Evolutionary conservation across 2,329 filamentous ascomycete species (phyloP), one percentile per base, ranked within the genome.

Genomic region (Lachnellula arida): DNA sequence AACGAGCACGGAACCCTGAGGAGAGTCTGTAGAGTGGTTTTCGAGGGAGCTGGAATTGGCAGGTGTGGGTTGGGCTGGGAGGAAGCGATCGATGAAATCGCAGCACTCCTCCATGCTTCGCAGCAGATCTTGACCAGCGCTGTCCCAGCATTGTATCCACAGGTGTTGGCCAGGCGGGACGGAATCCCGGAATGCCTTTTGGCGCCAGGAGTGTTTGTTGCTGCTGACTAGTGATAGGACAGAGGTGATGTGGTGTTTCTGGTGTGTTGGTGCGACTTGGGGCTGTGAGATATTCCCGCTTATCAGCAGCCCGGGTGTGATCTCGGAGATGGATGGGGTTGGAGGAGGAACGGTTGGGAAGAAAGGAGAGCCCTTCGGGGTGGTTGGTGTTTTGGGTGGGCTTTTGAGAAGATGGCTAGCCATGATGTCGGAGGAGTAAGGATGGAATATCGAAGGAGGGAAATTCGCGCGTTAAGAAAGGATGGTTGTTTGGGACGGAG

Each of bases 1-100:
- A 9, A 72, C 62, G 2, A 72, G 58, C n/a, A 72, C 17, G 14
- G 54, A 44, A 34, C 34, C 17, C 17, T 25, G 5, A 8, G 14
- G 8, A 9, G 37, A n/a, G 1, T 2, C 15, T 4, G 19, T 6
- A 9, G 32, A 37, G 14, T 39, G 32, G 4, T 22, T 22, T 5
- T 8, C 25, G 14, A n/a, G 12, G 28, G 19, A 14, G 9, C 3
- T 11, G 3, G 1, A 5, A 2, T 34, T 37, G 12, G 28, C 2
- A 12, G 9, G 14, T 37, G 15, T n/a, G 23, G 22, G 17, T 32
- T 17, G 15, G 15, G 9, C 14, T 7, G 34, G 12, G 15, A 35
- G 17, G 8, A 32, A 22, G 14, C 15, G 35, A 1, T 49, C 25
- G 34, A 49, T 49, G 5, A 49, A 49, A 17, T 49, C 32, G 32